Evolutionary conservation across 257 asterid species (phyloP).

Genomic region (Petunia axillaris): DNA sequence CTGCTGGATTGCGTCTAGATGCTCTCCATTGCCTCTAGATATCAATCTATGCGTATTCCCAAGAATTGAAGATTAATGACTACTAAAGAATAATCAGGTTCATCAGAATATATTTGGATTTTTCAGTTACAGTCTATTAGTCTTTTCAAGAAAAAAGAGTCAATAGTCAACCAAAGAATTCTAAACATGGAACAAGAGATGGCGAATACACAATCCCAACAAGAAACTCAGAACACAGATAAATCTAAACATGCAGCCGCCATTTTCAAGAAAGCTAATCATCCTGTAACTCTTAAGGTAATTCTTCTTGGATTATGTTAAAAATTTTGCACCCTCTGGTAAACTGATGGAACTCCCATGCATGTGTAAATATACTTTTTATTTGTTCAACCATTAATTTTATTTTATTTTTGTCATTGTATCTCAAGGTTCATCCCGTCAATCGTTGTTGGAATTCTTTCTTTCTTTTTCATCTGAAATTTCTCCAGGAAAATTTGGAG

Average conservation of each 20-base stretch:
- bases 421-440: too few species aligned
- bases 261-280: slow-evolving; percentile 52
- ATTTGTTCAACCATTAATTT: too few species aligned
- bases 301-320: background rate
- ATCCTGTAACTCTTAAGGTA: slow-evolving; percentile 58
- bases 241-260: slow-evolving; percentile 29
- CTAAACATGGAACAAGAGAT: slow-evolving; percentile 32
- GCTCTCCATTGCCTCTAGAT: background rate
- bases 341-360: too few species aligned
- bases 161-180: background rate
- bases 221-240: slow-evolving; percentile 31
- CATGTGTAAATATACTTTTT: background rate
- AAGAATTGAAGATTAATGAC: background rate
- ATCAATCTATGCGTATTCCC: slow-evolving; percentile 17
- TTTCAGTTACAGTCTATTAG: background rate
- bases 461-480: background rate
- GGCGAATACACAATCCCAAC: slow-evolving; percentile 31
- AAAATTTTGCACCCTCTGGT: background rate
- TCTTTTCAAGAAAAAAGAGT: background rate
- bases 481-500: too few species aligned
- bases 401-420: too few species aligned
- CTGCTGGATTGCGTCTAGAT: too few species aligned
- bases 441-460: background rate
- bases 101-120: background rate
- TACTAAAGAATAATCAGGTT: background rate